A percentile compares a stretch with the other conserved stretches of the same genome.
These are phyloP conservation scores for Seiridium cupressi DNA, from an alignment of 2,329 filamentous ascomycete species.

Conservation along the genomic window DNA sequence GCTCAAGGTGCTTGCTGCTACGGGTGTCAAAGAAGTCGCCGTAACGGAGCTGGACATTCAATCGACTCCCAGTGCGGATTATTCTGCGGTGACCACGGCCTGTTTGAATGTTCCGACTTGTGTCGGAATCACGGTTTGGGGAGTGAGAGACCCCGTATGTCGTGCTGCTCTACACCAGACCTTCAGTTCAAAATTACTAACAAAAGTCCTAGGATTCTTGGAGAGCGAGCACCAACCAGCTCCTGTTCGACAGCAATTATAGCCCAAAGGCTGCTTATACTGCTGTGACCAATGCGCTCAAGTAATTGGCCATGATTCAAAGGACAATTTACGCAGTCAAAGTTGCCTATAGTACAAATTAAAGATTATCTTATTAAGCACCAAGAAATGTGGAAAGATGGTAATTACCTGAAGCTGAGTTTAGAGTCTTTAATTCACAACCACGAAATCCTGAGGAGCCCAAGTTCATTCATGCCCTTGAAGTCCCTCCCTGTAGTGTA, in stretches of 20 bases:
- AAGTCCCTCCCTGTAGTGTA: too few species aligned
- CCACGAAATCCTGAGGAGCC: too few species aligned
- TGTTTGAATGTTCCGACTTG: slow-evolving; percentile 59
- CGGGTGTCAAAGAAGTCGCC: slow-evolving; percentile 48
- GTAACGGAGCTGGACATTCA: slow-evolving; percentile 66
- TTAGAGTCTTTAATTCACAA: too few species aligned
- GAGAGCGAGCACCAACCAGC: slow-evolving; percentile 46
- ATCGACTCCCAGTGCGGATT: slow-evolving; percentile 53
- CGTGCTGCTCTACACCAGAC: background rate
- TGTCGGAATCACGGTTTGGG: slow-evolving; percentile 66
- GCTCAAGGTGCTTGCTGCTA: slow-evolving; percentile 44
- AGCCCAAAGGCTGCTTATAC: slow-evolving; percentile 51
- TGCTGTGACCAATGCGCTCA: slow-evolving; percentile 38
- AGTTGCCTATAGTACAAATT: too few species aligned
- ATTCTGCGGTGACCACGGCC: slow-evolving; percentile 54
- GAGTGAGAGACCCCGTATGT: slow-evolving; percentile 43
- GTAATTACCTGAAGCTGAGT: too few species aligned
- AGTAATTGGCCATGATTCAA: slow-evolving; percentile 15
- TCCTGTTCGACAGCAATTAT: slow-evolving; percentile 53
- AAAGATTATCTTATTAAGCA: too few species aligned
- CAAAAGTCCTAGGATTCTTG: slow-evolving; percentile 44
- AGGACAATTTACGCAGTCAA: background rate
- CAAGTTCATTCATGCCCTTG: too few species aligned
- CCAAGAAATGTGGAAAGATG: too few species aligned
- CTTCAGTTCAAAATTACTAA: background rate